Evolutionary conservation across 306 rosid genomes (phyloP).

Genomic region (Castanea mollissima): DNA sequence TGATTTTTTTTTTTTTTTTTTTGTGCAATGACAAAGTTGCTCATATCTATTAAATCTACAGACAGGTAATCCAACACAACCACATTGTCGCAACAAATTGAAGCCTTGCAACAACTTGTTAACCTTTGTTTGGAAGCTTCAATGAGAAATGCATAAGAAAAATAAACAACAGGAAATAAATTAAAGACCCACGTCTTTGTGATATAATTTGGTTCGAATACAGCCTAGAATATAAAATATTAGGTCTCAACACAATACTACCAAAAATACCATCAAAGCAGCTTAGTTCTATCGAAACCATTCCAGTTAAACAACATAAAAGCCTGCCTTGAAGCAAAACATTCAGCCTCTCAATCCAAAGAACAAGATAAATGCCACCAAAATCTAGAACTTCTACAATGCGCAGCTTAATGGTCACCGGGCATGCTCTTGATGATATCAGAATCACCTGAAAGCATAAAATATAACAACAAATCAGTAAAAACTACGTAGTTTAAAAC

Average conservation of each 20-base stretch:
- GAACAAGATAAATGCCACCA: constrained; percentile 15
- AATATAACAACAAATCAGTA: not conserved
- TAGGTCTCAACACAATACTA: not conserved
- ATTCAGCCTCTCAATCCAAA: constrained; percentile 6
- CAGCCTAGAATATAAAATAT: not conserved
- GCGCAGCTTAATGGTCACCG: constrained; percentile 30
- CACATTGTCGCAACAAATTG: too few relatives aligned
- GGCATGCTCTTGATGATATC: constrained; percentile 54
- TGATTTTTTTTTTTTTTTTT: too few relatives aligned
- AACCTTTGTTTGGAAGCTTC: too few relatives aligned
- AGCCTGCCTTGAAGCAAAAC: constrained; percentile 4
- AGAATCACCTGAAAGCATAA: constrained; percentile 47
- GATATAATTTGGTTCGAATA: not conserved
- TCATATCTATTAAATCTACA: too few relatives aligned
- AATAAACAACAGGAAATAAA: not conserved
- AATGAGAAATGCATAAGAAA: too few relatives aligned
- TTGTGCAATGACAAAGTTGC: too few relatives aligned
- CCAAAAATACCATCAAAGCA: not conserved
- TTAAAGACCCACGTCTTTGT: not conserved
- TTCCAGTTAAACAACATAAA: not conserved
- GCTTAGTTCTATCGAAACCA: not conserved
- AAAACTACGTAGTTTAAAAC: not conserved
- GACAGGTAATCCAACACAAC: too few relatives aligned
- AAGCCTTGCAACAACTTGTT: too few relatives aligned
- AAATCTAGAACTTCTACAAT: constrained; percentile 24